Evolutionary conservation across 2,329 filamentous ascomycete species (phyloP), one percentile per base, ranked within the genome.

Genomic region (Trichoderma atroviride): DNA sequence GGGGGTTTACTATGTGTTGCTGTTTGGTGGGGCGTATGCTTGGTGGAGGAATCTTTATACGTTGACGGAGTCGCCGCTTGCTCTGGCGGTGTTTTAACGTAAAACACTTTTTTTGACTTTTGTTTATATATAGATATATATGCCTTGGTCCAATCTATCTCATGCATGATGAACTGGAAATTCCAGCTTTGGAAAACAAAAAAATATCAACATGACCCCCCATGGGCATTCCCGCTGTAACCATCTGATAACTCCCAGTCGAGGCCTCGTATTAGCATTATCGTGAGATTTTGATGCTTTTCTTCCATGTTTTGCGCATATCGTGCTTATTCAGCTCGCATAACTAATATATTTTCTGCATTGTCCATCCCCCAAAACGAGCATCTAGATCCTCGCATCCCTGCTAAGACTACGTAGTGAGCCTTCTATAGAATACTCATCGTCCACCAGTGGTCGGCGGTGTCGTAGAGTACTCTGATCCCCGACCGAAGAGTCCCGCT

Each of bases 31-130:
- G 1, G 89, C 91, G 1, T 79, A 88, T 56, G 83, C 85, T 3
- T 99, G 96, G 83, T 93, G 89, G 79, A 85, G 79, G 74, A 83
- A 87, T 62, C 76, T 98, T 60, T 95, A 91, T 83, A 81, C 85
- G 1, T 81, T 96, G 79, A 97, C 94, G 0, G 84, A 90, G 74
- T 78, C 79, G 56, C 70, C 74, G 4, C 70, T 76, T 74, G 76
- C 78, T 40, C 59, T 81, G 33, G 74, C 74, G 37, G 31, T 71
- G 50, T 76, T 80, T 61, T 77, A 72, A 77, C 76, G 65, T 67
- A 71, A 75, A 33, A 1, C n/a, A n/a, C 27, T 4, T 50, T 31
- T 43, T 10, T n/a, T n/a, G 6, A n/a, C 19, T 43, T 43, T 43
- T 43, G 5, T 43, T 6, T n/a, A n/a, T 43, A 9, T n/a, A 19